Percentiles rank a stretch among this genome's conserved stretches.
Evolutionary conservation across 2,329 filamentous ascomycete species (phyloP).

Genomic region (Fusarium pseudocircinatum): DNA sequence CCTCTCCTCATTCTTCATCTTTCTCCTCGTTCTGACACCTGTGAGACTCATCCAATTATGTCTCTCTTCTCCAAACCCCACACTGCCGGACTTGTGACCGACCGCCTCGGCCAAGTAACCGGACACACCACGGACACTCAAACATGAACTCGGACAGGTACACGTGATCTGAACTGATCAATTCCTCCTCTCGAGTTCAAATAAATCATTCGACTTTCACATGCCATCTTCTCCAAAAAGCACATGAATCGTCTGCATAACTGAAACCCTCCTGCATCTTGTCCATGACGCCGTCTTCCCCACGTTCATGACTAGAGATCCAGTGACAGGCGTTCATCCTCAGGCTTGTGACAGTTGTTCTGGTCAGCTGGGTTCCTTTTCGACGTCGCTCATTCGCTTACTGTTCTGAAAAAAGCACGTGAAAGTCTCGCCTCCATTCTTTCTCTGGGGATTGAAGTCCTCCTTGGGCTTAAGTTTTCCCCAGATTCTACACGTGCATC

Average conservation of each 20-base stretch:
- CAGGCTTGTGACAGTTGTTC: slow-evolving; percentile 29
- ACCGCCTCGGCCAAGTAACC: slow-evolving; percentile 32
- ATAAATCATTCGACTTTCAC: slow-evolving; percentile 19
- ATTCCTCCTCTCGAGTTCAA: background rate
- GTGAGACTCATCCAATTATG: slow-evolving; percentile 14
- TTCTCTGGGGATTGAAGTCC: slow-evolving; percentile 4
- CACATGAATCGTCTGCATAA: slow-evolving; percentile 25
- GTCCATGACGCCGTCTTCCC: slow-evolving; percentile 24
- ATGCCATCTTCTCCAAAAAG: slow-evolving; percentile 2
- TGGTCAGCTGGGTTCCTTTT: slow-evolving; percentile 32
- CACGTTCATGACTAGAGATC: slow-evolving; percentile 29
- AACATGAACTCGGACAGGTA: background rate
- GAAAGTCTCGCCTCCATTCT: slow-evolving; percentile 20
- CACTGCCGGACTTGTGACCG: slow-evolving; percentile 36
- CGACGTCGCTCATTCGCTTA: slow-evolving; percentile 10
- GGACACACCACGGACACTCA: background rate
- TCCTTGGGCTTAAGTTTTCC: slow-evolving; percentile 30
- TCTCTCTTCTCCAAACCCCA: slow-evolving; percentile 27
- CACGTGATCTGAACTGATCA: slow-evolving; percentile 22
- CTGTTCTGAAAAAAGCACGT: slow-evolving; percentile 27
- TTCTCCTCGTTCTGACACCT: background rate
- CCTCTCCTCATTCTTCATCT: slow-evolving; percentile 1
- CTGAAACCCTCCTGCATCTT: slow-evolving; percentile 7
- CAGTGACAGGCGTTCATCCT: slow-evolving; percentile 10
- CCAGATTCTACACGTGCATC: slow-evolving; percentile 36